A percentile compares a stretch with the other conserved stretches of the same genome.
Conservation (phyloP, 805 yeast species). For the Yarrowia deformans region DNA sequence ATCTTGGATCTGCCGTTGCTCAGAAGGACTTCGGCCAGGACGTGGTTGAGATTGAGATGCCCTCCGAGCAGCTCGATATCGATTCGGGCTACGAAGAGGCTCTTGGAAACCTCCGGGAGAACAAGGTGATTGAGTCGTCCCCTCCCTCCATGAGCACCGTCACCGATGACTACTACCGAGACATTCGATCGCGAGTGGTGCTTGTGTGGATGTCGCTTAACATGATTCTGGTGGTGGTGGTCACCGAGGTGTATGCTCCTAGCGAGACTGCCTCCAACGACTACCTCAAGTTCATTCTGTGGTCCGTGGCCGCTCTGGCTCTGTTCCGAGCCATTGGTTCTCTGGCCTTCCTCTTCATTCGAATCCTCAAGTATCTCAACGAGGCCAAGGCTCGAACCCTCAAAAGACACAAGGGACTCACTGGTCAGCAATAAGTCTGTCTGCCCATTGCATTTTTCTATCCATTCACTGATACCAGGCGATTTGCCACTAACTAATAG, state of each 20-base stretch:
- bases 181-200: slow-evolving; percentile 94
- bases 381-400: slow-evolving; percentile 38
- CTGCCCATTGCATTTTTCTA: slow-evolving; percentile 34
- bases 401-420: slow-evolving; percentile 29
- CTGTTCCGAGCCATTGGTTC: slow-evolving; percentile 86
- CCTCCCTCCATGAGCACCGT: slow-evolving; percentile 52
- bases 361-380: slow-evolving; percentile 43
- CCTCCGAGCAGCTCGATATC: slow-evolving; percentile 73
- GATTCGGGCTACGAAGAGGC: slow-evolving; percentile 83
- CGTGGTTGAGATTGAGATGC: slow-evolving; percentile 79
- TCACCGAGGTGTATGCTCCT: slow-evolving; percentile 80
- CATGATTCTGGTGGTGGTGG: slow-evolving; percentile 80
- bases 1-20: slow-evolving; percentile 80
- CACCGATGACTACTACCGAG: slow-evolving; percentile 87
- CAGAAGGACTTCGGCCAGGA: slow-evolving; percentile 84
- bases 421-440: slow-evolving; percentile 32
- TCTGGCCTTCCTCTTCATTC: slow-evolving; percentile 64
- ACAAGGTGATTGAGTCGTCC: slow-evolving; percentile 63
- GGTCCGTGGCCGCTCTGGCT: slow-evolving; percentile 91
- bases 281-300: slow-evolving; percentile 81
- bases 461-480: slow-evolving; percentile 37
- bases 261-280: slow-evolving; percentile 71
- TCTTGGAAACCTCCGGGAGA: slow-evolving; percentile 72
- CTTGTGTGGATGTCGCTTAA: slow-evolving; percentile 90
- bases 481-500: slow-evolving; percentile 18